Conservation (phyloP, 2,329 filamentous ascomycete genomes). For the Aureobasidium sp. region DNA sequence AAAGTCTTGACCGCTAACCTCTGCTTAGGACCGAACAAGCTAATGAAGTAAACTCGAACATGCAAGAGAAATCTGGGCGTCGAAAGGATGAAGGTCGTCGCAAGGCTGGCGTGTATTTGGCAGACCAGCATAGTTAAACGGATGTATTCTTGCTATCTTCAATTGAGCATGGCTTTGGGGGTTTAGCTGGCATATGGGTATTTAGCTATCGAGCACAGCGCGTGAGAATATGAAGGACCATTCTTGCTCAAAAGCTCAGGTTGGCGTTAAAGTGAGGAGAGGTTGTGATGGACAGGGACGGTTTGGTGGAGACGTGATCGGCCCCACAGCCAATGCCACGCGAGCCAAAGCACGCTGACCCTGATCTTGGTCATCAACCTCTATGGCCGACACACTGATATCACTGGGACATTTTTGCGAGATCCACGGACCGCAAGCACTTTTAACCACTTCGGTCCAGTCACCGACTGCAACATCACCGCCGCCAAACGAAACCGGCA, state of each 20-base stretch:
- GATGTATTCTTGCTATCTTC: neutral
- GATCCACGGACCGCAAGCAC: slow-evolving; percentile 14
- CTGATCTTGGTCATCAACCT: neutral
- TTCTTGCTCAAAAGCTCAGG: neutral
- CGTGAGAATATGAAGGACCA: neutral
- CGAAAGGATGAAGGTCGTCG: neutral
- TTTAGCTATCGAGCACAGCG: neutral
- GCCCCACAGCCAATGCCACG: slow-evolving; percentile 6
- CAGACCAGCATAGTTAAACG: neutral
- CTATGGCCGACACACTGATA: slow-evolving; percentile 1
- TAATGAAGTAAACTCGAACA: neutral
- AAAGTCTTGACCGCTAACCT: neutral
- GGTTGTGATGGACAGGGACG: neutral
- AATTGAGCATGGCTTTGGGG: neutral
- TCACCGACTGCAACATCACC: slow-evolving; percentile 1
- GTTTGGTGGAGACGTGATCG: neutral
- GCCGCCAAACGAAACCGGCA: slow-evolving; percentile 12
- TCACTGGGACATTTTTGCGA: slow-evolving; percentile 16
- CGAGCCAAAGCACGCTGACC: slow-evolving; percentile 4
- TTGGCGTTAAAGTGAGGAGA: neutral
- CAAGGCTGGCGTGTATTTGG: neutral
- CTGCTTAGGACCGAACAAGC: neutral
- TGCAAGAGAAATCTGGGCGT: neutral
- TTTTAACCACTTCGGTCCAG: slow-evolving; percentile 5
- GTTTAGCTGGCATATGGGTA: neutral